A percentile compares a stretch with the other conserved stretches of the same genome.
Evolutionary conservation across 805 yeast species (phyloP).

Genomic region (Kodamaea restingae): DNA sequence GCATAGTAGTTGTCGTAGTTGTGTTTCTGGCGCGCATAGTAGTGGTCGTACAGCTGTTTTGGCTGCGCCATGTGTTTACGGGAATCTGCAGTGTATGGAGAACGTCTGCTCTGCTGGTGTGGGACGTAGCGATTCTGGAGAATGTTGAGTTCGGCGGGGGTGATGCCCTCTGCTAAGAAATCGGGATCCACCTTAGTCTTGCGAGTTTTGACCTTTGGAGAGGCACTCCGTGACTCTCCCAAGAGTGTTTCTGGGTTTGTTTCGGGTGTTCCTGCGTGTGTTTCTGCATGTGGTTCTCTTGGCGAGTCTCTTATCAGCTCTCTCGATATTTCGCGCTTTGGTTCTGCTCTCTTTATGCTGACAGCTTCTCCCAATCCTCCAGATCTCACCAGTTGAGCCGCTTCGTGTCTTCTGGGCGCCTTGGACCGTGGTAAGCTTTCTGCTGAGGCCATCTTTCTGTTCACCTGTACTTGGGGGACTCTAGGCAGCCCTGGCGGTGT

Average conservation of each 20-base stretch:
- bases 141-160: conserved; percentile 36
- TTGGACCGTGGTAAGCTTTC: neutral
- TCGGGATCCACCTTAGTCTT: conserved; percentile 17
- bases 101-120: conserved; percentile 1
- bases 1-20: conserved; percentile 31
- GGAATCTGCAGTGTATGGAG: neutral
- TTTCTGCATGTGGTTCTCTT: neutral
- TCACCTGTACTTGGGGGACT: neutral
- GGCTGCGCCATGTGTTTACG: neutral
- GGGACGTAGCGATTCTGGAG: conserved; percentile 14
- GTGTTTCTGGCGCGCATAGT: conserved; percentile 9
- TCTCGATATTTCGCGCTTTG: too few relatives aligned
- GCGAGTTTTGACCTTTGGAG: neutral
- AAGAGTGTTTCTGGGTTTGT: too few relatives aligned
- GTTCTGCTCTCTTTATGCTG: too few relatives aligned
- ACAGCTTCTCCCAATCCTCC: too few relatives aligned
- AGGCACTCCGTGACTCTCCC: too few relatives aligned
- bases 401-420: neutral
- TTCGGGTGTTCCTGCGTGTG: neutral
- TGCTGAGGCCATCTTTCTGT: neutral
- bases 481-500: neutral
- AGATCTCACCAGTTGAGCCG: too few relatives aligned
- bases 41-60: neutral
- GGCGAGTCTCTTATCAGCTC: too few relatives aligned
- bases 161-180: conserved; percentile 29